Percentiles rank a stretch among this genome's conserved stretches.
These are phyloP conservation scores for Psilocybe mexicana DNA, from an alignment of 1,284 basidiomycete genomes.

Conservation along the genomic window DNA sequence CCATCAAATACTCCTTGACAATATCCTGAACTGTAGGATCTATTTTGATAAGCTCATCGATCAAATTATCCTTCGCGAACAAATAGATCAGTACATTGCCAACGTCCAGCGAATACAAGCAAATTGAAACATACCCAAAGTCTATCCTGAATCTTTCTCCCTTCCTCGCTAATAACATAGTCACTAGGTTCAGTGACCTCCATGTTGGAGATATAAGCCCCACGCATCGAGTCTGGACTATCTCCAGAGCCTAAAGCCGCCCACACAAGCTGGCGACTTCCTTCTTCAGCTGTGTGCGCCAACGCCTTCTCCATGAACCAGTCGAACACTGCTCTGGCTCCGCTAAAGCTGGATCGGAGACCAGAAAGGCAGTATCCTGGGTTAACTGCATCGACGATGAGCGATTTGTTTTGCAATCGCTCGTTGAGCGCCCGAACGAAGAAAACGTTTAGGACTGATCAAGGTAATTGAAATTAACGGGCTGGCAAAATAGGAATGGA, in stretches of 20 bases:
- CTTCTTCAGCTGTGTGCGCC: constrained; percentile 40
- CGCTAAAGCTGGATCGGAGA: constrained; percentile 31
- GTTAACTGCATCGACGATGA: constrained; percentile 38
- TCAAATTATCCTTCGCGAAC: constrained; percentile 30
- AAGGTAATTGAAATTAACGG: background rate
- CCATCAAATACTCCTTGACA: constrained; percentile 11
- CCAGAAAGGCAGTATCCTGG: constrained; percentile 50
- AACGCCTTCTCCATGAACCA: constrained; percentile 29
- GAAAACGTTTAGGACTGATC: constrained; percentile 41
- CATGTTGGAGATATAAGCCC: constrained; percentile 17
- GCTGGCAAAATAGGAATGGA: background rate
- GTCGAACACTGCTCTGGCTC: constrained; percentile 15
- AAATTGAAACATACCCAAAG: constrained; percentile 39
- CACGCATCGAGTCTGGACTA: constrained; percentile 14
- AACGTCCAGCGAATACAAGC: background rate
- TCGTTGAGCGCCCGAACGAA: constrained; percentile 40
- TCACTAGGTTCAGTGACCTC: constrained; percentile 18
- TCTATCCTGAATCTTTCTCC: constrained; percentile 37
- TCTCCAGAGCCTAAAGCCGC: constrained; percentile 34
- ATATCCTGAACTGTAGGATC: constrained; percentile 17
- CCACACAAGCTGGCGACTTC: constrained; percentile 41
- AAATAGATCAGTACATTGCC: background rate
- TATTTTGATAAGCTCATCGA: constrained; percentile 31
- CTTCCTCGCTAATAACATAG: constrained; percentile 31
- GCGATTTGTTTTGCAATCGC: constrained; percentile 31